A percentile compares a stretch with the other conserved stretches of the same genome.
phyloP scores from a whole-genome alignment of 2,329 filamentous ascomycete species.

The Fusarium metavorans region DNA sequence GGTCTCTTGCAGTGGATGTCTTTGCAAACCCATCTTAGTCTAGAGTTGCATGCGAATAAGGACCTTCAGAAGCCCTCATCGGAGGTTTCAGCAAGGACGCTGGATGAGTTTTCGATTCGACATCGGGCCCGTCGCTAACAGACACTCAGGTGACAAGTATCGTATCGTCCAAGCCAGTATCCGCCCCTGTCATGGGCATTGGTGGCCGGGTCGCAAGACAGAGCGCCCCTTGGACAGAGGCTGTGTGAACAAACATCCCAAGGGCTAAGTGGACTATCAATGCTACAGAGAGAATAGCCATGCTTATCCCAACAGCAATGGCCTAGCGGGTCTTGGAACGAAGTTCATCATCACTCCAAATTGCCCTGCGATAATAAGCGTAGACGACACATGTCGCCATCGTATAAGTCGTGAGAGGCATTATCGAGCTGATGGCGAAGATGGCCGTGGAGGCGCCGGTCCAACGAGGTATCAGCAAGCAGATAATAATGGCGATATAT shows the following conservation, averaged over 20 bases:
- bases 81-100: neutral
- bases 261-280: neutral
- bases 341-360: neutral
- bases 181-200: neutral
- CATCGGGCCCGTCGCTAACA: neutral
- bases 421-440: neutral
- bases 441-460: neutral
- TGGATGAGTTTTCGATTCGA: neutral
- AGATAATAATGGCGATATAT: neutral
- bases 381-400: neutral
- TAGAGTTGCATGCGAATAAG: neutral
- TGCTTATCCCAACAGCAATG: neutral
- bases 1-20: too few species aligned
- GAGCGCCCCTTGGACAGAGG: neutral
- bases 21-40: neutral
- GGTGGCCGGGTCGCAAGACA: neutral
- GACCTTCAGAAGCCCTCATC: neutral
- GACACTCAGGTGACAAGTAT: neutral
- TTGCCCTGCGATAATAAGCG: neutral
- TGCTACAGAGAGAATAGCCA: neutral
- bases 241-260: neutral
- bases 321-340: neutral
- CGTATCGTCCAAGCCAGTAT: neutral
- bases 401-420: neutral
- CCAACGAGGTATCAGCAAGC: neutral